phyloP scores from a whole-genome alignment of 805 yeast genomes.

The Zygotorulaspora sp. region DNA sequence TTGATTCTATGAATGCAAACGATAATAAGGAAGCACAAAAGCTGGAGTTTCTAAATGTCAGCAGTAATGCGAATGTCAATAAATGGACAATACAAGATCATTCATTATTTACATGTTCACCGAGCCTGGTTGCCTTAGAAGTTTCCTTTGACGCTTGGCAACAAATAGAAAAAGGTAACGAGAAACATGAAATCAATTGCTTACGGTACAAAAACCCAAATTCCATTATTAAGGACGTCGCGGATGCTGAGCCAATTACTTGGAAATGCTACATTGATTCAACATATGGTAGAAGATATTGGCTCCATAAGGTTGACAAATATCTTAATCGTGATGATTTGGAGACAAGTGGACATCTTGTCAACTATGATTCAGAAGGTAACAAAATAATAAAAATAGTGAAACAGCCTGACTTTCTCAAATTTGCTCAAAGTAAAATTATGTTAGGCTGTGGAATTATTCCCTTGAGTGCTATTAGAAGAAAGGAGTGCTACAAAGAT shows the following conservation, averaged over 20 bases:
- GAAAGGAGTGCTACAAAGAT: constrained; percentile 31
- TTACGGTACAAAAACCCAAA: constrained; percentile 19
- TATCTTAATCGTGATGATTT: constrained; percentile 35
- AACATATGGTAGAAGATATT: constrained; percentile 66
- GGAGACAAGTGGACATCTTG: constrained; percentile 36
- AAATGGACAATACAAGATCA: constrained; percentile 56
- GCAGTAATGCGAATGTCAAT: constrained; percentile 56
- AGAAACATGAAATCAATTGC: constrained; percentile 24
- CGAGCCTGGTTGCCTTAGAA: constrained; percentile 59
- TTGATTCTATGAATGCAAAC: constrained; percentile 6
- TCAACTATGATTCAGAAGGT: constrained; percentile 63
- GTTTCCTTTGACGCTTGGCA: constrained; percentile 49
- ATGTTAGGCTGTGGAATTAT: constrained; percentile 37
- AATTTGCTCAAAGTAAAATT: constrained; percentile 39
- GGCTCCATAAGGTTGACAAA: constrained; percentile 57
- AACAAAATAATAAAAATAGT: constrained; percentile 45
- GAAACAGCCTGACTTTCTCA: constrained; percentile 39
- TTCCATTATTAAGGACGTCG: constrained; percentile 22
- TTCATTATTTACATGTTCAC: constrained; percentile 42
- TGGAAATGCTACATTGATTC: constrained; percentile 36
- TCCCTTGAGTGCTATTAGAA: constrained; percentile 26
- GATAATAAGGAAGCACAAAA: constrained; percentile 26
- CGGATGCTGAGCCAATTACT: constrained; percentile 21
- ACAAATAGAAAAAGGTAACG: constrained; percentile 30
- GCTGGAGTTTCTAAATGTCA: constrained; percentile 58